Percentiles rank a stretch among this genome's conserved stretches.
These are phyloP conservation scores for Gentiana straminea DNA, from an alignment of 257 asterid genomes.

Conservation along the genomic window DNA sequence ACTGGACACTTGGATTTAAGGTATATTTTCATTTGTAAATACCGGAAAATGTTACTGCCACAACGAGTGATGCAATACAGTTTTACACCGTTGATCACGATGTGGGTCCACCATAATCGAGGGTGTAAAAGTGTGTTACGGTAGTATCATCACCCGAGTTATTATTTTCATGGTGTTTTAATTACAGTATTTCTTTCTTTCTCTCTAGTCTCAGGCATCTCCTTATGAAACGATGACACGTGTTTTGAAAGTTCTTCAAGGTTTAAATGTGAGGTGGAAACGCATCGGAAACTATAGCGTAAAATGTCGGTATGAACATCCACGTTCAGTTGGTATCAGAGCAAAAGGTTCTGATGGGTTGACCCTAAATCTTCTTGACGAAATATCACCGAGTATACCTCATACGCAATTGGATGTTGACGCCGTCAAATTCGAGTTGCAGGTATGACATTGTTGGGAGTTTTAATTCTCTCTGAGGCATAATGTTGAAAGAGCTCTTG, in stretches of 20 bases:
- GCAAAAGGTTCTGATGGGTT: not conserved
- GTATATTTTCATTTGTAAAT: conserved; percentile 11
- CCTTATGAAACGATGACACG: conserved; percentile 79
- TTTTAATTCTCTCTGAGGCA: no score
- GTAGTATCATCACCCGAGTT: no score
- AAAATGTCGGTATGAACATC: conserved; percentile 72
- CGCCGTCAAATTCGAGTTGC: conserved; percentile 49
- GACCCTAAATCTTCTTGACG: conserved; percentile 1
- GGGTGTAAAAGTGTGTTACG: no score
- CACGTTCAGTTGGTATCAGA: conserved; percentile 12
- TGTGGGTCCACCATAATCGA: no score
- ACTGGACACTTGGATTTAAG: conserved; percentile 90
- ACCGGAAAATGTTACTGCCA: no score
- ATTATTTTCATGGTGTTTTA: not conserved
- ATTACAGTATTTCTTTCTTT: not conserved
- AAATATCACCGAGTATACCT: conserved; percentile 8
- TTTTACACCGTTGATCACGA: no score
- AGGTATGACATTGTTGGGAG: conserved; percentile 18
- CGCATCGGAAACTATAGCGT: conserved; percentile 66
- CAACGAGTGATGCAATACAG: no score
- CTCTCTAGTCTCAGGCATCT: conserved; percentile 61
- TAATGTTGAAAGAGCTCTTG: no score
- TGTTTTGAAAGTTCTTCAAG: conserved; percentile 66
- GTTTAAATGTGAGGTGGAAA: conserved; percentile 71
- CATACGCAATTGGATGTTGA: conserved; percentile 11